A percentile compares a stretch with the other conserved stretches of the same genome.
Conservation (phyloP, 805 yeast genomes). For the Ogataea dorogensis region DNA sequence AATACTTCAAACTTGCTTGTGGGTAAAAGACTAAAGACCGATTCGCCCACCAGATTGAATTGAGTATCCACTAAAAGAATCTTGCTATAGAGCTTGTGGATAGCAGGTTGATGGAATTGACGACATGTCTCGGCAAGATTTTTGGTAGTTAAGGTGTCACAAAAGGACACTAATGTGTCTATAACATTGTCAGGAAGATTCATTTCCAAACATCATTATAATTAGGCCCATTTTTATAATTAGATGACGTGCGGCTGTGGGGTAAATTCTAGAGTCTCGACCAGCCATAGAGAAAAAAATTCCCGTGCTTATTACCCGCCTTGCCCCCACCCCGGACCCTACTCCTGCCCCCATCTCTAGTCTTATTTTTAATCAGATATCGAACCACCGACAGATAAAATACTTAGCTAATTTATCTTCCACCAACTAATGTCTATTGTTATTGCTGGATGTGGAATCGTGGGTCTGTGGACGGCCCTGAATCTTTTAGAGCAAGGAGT, state of each 20-base stretch:
- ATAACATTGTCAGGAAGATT: conserved; percentile 19
- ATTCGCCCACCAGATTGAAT: conserved; percentile 4
- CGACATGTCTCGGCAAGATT: conserved; percentile 13
- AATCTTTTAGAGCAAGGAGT: conserved; percentile 43
- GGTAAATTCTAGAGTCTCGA: neutral
- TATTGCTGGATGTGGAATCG: conserved; percentile 56
- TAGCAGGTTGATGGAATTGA: conserved; percentile 8
- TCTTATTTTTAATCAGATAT: too few relatives aligned
- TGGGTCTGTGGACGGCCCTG: conserved; percentile 63
- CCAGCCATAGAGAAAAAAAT: too few relatives aligned
- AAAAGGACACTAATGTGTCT: conserved; percentile 6
- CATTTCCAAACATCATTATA: neutral
- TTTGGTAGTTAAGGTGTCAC: conserved; percentile 8
- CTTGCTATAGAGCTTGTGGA: conserved; percentile 13
- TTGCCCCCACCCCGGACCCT: too few relatives aligned
- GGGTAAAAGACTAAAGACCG: conserved; percentile 9
- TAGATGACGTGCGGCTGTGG: conserved; percentile 6
- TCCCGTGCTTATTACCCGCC: too few relatives aligned
- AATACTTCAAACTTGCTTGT: conserved; percentile 7
- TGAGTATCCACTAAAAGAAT: conserved; percentile 18
- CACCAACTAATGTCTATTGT: conserved; percentile 18
- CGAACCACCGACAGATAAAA: too few relatives aligned
- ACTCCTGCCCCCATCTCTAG: too few relatives aligned
- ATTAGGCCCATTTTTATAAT: too few relatives aligned
- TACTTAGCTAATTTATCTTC: too few relatives aligned